Evolutionary conservation across 78 protist species (phyloP).

Genomic region (Dictyostelium intermedium): DNA sequence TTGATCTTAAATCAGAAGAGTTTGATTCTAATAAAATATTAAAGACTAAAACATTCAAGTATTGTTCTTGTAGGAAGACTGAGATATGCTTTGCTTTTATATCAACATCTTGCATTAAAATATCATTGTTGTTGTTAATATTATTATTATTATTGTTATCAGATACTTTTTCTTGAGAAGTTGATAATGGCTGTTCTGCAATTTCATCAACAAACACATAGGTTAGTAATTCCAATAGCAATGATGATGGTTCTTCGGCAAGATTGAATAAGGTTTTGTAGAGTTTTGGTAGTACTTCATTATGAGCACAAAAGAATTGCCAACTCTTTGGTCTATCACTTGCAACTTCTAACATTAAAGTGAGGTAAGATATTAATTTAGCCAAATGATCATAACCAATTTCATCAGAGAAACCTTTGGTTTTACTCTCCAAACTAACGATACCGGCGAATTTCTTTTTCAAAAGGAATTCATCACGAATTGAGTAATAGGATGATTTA

Average conservation of each 20-base stretch:
- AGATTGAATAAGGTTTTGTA: constrained; percentile 39
- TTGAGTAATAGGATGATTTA: constrained; percentile 35
- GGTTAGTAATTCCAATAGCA: constrained; percentile 39
- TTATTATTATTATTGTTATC: background rate
- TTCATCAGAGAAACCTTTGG: constrained; percentile 40
- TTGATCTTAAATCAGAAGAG: constrained; percentile 18
- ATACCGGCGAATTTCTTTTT: constrained; percentile 22
- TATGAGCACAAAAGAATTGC: constrained; percentile 34
- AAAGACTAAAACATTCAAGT: constrained; percentile 19
- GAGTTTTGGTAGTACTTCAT: constrained; percentile 11
- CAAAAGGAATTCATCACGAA: constrained; percentile 59
- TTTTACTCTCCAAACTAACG: background rate
- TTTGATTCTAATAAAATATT: constrained; percentile 54
- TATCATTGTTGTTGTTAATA: background rate
- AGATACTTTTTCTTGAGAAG: background rate
- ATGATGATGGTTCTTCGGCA: constrained; percentile 23
- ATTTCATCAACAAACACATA: constrained; percentile 51
- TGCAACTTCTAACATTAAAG: constrained; percentile 49
- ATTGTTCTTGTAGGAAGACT: constrained; percentile 30
- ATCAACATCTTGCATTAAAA: constrained; percentile 7
- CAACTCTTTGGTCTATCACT: constrained; percentile 59
- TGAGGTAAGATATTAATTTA: constrained; percentile 34
- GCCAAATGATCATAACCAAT: constrained; percentile 50
- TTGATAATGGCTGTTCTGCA: background rate
- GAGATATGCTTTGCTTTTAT: constrained; percentile 3